phyloP scores from a whole-genome alignment of 2,329 filamentous ascomycete species.

The Trichoderma brevicompactum region DNA sequence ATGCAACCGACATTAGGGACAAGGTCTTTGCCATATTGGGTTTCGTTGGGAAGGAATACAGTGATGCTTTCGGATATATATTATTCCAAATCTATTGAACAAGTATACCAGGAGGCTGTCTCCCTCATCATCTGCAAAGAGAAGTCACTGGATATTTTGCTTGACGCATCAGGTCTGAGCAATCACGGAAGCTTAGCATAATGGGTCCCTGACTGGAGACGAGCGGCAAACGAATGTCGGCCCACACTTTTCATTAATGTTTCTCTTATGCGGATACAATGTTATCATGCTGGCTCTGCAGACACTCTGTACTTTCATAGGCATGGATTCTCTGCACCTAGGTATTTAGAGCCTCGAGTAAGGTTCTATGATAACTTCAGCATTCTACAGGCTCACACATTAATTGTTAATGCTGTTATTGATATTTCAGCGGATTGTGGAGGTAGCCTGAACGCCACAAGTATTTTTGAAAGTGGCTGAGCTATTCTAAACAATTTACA shows the following conservation, averaged over 20 bases:
- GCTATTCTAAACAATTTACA: neutral
- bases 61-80: neutral
- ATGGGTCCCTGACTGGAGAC: slow-evolving; percentile 14
- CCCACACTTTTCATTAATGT: slow-evolving; percentile 6
- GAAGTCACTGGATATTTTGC: neutral
- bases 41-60: neutral
- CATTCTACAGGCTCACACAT: neutral
- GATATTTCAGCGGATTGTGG: neutral
- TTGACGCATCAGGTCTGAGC: neutral
- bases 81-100: neutral
- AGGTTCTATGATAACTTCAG: neutral
- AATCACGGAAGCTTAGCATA: neutral
- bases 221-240: neutral
- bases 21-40: neutral
- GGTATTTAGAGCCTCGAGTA: neutral
- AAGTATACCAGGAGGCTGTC: neutral
- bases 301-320: neutral
- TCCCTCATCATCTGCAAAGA: neutral
- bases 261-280: neutral
- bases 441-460: accelerated
- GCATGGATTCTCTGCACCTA: slow-evolving; percentile 1
- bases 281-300: neutral
- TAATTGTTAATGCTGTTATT: neutral
- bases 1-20: neutral
- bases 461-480: neutral